Base-by-base conservation (phyloP, 352 stramenopile species). In the Thalassiosira livingstoniorum region DNA sequence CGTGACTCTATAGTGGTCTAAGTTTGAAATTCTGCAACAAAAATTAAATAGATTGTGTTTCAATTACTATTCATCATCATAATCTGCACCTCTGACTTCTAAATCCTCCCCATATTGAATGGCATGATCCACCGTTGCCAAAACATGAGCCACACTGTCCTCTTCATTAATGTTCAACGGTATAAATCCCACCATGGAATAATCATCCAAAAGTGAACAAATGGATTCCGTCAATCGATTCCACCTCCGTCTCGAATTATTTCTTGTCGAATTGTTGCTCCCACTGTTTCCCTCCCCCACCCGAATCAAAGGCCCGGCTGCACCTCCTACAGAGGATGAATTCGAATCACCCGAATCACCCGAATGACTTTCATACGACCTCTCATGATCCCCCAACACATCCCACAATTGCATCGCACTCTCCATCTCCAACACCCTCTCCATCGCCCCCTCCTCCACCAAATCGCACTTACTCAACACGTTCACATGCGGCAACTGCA, bases 381-480 rank as follows among this genome's bases (percentile, higher is more conserved):
- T 37, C 32, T 2, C 4, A 73, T 81, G 61, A 80, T 90, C 67
- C 42, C 90, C 81, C 71, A 92, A 81, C 35, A 86, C 68, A 37
- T 89, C 83, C 90, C 87, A 92, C 37, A 93, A 47, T 80, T 91
- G 78, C 10, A 75, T 65, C 7, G 91, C 90, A 79, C 79, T 89
- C 47, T 90, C 78, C 51, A 88, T 80, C 35, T 91, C 85, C n/a
- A 96, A 76, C 21, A 96, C 87, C 5, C 68, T 54, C 35, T 95
- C 88, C 32, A 97, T 86, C 54, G 91, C 85, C 42, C 87, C 83
- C 81, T 95, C 85, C 34, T 98, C 91, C 66, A 99, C 97, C 31
- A 99, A 90, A 90, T 99, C 98, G 69, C 98, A 98, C 91, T 99
- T 99, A 39, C 97, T 98, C 2, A 99, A 89, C 13, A 99, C 95